Conservation (phyloP, 2,329 filamentous ascomycete species). For the Aspergillus alliaceus region DNA sequence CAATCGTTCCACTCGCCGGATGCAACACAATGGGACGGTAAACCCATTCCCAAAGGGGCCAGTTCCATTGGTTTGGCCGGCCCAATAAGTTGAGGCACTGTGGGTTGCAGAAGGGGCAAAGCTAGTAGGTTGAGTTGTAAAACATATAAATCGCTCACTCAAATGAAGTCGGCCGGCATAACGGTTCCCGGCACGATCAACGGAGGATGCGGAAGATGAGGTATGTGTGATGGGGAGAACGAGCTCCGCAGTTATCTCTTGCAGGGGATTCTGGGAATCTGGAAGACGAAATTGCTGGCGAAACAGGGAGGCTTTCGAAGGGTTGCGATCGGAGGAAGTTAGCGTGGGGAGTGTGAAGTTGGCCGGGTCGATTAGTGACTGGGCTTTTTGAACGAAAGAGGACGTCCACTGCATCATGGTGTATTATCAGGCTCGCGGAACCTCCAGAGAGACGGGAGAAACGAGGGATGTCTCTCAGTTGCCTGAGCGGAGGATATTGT, state of each 20-base stretch:
- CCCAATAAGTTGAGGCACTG: conserved; percentile 78
- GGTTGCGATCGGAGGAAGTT: conserved; percentile 73
- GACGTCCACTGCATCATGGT: conserved; percentile 67
- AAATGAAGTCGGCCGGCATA: conserved; percentile 92
- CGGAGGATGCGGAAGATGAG: conserved; percentile 52
- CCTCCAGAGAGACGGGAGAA: background rate
- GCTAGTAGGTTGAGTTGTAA: conserved; percentile 88
- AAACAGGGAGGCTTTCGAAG: conserved; percentile 89
- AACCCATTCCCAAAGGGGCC: conserved; percentile 95
- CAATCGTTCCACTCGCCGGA: conserved; percentile 85
- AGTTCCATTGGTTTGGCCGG: conserved; percentile 87
- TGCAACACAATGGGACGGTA: conserved; percentile 86
- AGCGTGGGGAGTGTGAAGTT: conserved; percentile 73
- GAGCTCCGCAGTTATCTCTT: conserved; percentile 95
- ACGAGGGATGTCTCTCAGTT: background rate
- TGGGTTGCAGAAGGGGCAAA: conserved; percentile 79
- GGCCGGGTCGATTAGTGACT: conserved; percentile 89
- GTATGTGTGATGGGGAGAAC: conserved; percentile 75
- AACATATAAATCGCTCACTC: conserved; percentile 93
- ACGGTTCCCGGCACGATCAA: conserved; percentile 69
- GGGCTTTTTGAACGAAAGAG: conserved; percentile 92
- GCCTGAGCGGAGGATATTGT: background rate
- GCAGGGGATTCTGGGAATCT: conserved; percentile 84
- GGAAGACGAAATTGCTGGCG: conserved; percentile 96
- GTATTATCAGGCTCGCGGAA: conserved; percentile 3